Percentiles rank a stretch among this genome's conserved stretches.
These are phyloP conservation scores for Phytophthora fragariaefolia DNA, from an alignment of 352 stramenopile genomes.

Conservation along the genomic window DNA sequence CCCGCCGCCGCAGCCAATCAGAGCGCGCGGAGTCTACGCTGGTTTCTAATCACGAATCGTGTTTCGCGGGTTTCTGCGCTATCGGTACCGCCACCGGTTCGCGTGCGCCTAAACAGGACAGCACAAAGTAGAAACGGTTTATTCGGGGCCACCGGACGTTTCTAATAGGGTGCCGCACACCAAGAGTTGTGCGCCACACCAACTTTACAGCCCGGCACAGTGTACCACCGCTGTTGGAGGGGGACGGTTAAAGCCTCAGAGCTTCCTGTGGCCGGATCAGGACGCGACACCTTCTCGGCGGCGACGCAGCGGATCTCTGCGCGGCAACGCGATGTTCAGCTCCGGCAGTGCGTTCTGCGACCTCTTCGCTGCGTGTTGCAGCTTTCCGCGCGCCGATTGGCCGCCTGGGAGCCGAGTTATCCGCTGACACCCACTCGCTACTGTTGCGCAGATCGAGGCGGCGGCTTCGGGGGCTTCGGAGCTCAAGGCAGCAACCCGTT, in stretches of 20 bases:
- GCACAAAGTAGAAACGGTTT: too few relatives aligned
- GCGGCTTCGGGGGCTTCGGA: conserved; percentile 33
- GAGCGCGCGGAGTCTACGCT: too few relatives aligned
- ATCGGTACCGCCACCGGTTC: too few relatives aligned
- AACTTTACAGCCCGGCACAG: conserved; percentile 3
- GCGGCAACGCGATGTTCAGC: conserved; percentile 40
- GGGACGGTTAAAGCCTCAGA: neutral
- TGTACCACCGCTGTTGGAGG: conserved; percentile 5
- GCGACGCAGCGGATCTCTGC: neutral
- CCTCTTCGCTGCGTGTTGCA: neutral
- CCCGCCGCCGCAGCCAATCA: conserved; percentile 52
- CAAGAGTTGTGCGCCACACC: conserved; percentile 9
- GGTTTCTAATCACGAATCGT: too few relatives aligned
- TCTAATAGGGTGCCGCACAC: conserved; percentile 20
- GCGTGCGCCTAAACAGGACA: too few relatives aligned
- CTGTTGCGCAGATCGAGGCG: conserved; percentile 24
- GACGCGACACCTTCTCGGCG: conserved; percentile 1
- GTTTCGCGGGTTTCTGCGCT: too few relatives aligned
- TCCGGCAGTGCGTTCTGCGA: conserved; percentile 37
- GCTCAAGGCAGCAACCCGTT: conserved; percentile 43
- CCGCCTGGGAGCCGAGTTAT: conserved; percentile 7
- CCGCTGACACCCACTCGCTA: conserved; percentile 9
- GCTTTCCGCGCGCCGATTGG: neutral
- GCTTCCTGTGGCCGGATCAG: conserved; percentile 1
- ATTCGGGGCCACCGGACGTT: too few relatives aligned